A percentile compares a stretch with the other conserved stretches of the same genome.
Conservation (phyloP, 225 moss, liverwort and hornwort species). For the Physcomitrium patens region DNA sequence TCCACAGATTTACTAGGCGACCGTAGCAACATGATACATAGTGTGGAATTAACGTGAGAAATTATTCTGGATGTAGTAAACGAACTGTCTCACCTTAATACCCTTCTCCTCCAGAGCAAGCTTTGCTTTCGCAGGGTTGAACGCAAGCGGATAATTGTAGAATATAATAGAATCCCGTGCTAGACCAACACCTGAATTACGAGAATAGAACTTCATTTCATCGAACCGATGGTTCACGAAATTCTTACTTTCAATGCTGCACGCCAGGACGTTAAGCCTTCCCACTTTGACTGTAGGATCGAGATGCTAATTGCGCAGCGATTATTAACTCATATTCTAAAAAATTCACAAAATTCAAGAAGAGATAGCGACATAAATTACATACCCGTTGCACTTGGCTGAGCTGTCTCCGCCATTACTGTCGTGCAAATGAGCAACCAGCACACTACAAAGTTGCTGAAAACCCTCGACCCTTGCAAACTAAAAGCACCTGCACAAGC, state of each 20-base stretch:
- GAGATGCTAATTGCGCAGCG: background rate
- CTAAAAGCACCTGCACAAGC: slow-evolving; percentile 34
- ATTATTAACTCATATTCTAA: background rate
- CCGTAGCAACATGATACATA: background rate
- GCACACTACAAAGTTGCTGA: slow-evolving; percentile 24
- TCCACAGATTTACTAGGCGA: background rate
- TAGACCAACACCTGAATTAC: no score
- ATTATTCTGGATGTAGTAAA: background rate
- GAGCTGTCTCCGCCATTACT: slow-evolving; percentile 45
- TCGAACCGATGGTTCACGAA: background rate
- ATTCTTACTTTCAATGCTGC: background rate
- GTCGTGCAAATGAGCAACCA: slow-evolving; percentile 31
- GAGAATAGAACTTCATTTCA: background rate
- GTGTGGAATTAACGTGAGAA: no score
- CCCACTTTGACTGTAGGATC: background rate
- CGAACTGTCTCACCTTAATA: slow-evolving; percentile 46
- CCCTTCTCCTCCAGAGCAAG: slow-evolving; percentile 80
- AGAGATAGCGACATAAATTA: background rate
- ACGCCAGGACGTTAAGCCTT: background rate
- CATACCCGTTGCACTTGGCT: slow-evolving; percentile 31
- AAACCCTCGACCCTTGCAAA: slow-evolving; percentile 27
- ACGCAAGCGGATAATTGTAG: slow-evolving; percentile 75
- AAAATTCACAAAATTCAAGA: background rate
- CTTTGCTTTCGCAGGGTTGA: slow-evolving; percentile 86
- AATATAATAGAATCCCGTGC: slow-evolving; percentile 40